Evolutionary conservation across 768 basidiomycete species (phyloP).

Genomic region (Psilocybe subaeruginosa): DNA sequence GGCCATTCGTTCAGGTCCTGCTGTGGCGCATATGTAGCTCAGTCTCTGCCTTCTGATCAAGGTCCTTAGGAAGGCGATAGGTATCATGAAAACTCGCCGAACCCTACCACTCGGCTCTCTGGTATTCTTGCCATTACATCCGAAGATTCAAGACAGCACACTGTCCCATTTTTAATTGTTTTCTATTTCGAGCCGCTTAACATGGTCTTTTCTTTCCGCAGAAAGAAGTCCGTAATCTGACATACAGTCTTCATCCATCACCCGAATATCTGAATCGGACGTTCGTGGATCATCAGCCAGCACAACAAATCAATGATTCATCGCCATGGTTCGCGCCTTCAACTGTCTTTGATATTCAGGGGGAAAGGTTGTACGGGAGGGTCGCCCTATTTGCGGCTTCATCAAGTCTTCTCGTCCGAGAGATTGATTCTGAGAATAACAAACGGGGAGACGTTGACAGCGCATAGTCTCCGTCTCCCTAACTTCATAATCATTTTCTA

Average conservation of each 20-base stretch:
- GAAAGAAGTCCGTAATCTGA: neutral
- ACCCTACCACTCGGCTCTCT: neutral
- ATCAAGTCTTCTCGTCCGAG: neutral
- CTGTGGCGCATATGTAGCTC: neutral
- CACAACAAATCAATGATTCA: slow-evolving; percentile 1
- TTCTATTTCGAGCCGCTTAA: neutral
- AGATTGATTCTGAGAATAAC: neutral
- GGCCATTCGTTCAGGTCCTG: neutral
- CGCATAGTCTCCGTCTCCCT: neutral
- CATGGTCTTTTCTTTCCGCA: neutral
- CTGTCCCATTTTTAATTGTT: neutral
- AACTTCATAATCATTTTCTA: neutral
- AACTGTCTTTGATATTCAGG: slow-evolving; percentile 2
- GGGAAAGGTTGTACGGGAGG: neutral
- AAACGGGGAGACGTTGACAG: slow-evolving; percentile 2
- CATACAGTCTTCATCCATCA: neutral
- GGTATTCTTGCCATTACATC: neutral
- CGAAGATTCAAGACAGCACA: neutral
- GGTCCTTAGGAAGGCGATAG: no score
- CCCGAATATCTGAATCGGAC: neutral
- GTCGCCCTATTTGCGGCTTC: slow-evolving; percentile 1
- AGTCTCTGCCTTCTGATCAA: no score
- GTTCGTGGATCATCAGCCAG: neutral
- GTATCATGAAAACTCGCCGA: neutral
- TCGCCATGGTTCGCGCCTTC: slow-evolving; percentile 6